Evolutionary conservation across 495 filamentous ascomycete species (phyloP).

Genomic region (Penicillium manginii): DNA sequence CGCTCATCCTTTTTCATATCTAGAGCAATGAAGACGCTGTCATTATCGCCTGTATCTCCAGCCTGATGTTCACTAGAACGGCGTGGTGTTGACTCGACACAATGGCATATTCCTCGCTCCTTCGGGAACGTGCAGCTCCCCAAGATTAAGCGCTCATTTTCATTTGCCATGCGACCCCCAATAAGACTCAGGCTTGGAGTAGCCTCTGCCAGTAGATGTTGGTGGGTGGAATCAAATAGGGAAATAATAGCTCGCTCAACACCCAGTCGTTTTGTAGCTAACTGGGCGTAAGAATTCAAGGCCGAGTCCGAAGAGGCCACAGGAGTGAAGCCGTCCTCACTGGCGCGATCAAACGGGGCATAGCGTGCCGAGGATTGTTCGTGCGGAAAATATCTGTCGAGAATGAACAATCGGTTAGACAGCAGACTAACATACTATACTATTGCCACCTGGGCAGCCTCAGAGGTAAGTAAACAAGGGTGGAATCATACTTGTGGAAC

Average conservation of each 20-base stretch:
- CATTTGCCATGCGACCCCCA: constrained; percentile 24
- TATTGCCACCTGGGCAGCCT: no score
- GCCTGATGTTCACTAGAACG: constrained; percentile 1
- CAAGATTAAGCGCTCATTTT: constrained; percentile 40
- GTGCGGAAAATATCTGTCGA: neutral
- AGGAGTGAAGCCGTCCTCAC: neutral
- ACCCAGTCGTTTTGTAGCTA: constrained; percentile 57
- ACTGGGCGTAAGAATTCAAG: constrained; percentile 63
- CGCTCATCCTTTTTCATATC: constrained; percentile 30
- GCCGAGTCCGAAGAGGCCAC: constrained; percentile 44
- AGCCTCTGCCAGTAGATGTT: constrained; percentile 63
- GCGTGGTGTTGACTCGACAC: constrained; percentile 23
- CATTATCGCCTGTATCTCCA: constrained; percentile 23
- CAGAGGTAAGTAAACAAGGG: neutral
- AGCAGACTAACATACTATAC: no score
- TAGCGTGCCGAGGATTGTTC: constrained; percentile 19
- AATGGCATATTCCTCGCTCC: constrained; percentile 47
- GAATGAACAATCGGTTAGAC: no score
- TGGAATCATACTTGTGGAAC: neutral
- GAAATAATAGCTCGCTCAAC: constrained; percentile 57
- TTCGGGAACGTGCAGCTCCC: constrained; percentile 50
- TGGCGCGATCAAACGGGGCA: constrained; percentile 6
- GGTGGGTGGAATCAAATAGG: constrained; percentile 56
- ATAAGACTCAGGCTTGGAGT: constrained; percentile 52
- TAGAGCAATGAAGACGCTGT: constrained; percentile 22